Base-by-base conservation (phyloP, 192 early-diverging fungal species). In the Coemansia reversa region DNA sequence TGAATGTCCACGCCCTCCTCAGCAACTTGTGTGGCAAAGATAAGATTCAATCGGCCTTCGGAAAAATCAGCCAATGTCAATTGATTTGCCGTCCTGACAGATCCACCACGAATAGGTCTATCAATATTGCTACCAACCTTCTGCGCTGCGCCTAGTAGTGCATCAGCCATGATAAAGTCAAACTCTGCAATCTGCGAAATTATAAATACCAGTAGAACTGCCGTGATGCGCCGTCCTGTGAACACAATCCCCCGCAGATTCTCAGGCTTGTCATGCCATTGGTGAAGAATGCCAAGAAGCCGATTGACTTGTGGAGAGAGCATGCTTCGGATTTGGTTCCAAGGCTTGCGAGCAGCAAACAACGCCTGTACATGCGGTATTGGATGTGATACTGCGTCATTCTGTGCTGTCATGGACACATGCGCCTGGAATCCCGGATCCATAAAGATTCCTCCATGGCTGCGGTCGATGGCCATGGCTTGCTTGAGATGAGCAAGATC, bases 1-100 rank as follows among this genome's bases (percentile, higher is more conserved):
- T 92, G 91, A 50, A 98, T 93, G 70, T 98, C 96, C 1, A 98
- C 76, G 20, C 96, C 96, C 71, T 98, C 96, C 67, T 96, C 96
- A 11, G 93, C 96, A 11, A 98, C 94, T 80, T 89, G 88, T 1
- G 96, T 98, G 6, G 96, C 90, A 57, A 96, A 86, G 2, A 98
- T 65, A 25, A 96, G 63, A 63, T 96, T 96, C 25, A 90, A 67
- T 4, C 74, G 69, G 47, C 89, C 87, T 5, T 66, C 63, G 20
- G 86, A 75, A 67, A 98, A 98, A 22, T 86, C 69, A 0, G 58
- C 69, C 22, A 96, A 86, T 4, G 86, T 85, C 19, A 66, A 57
- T 51, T 76, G 70, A 52, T 66, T 72, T 19, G 68, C 70, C 3
- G 27, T 54, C 32, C 65, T 56, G 55, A 60, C 55, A 1, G 79